Base-by-base conservation (phyloP, 306 rosid species). In the Rosa rugosa region DNA sequence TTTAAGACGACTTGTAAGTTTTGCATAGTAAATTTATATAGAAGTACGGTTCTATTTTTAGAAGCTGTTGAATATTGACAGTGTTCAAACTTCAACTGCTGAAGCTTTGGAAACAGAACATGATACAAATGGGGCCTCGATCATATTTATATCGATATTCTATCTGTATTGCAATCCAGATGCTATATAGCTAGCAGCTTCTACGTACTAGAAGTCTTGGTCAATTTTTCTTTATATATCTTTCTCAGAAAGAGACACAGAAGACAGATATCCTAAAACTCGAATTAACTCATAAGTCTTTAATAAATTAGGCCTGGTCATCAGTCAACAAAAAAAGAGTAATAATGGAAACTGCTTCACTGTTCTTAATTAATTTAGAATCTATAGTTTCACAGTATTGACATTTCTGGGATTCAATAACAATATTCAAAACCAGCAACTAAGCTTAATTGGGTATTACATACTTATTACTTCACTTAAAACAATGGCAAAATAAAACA, bases 361-460 rank as follows among this genome's bases (percentile, higher is more conserved):
- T 11, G 17, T 25, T 56, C 62, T 56, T 60, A 31, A 31, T 31
- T 31, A 44, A 16, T 64, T 14, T 7, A 14, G 69, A 64, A 64
- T 34, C 44, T 31, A 2, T 64, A 5, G 36, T 60, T 23, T 60
- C 8, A 23, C 22, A 0, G 10, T 36, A 65, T 65, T 8, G 25
- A 36, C 46, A 67, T 14, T 66, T 66, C 23, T 7, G 20, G 71
- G 71, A 65, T 65, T 36, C 46, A 38, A 38, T 38, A 36, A 66
- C 47, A 66, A 66, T 40, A 57, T 59, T 63, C 9, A 6, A 31
- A 63, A 14, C 42, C 44, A 64, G 69, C 69, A 34, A 31, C n/a
- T 64, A 34, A 64, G 69, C 69, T 60, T 75, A 57, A 25, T 75
- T 23, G 56, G 78, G 70, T 50, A 16, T 75, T 42, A 59, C 70